Evolutionary conservation across 768 basidiomycete genomes (phyloP).

Genomic region (Neoboletus brunneissimus): DNA sequence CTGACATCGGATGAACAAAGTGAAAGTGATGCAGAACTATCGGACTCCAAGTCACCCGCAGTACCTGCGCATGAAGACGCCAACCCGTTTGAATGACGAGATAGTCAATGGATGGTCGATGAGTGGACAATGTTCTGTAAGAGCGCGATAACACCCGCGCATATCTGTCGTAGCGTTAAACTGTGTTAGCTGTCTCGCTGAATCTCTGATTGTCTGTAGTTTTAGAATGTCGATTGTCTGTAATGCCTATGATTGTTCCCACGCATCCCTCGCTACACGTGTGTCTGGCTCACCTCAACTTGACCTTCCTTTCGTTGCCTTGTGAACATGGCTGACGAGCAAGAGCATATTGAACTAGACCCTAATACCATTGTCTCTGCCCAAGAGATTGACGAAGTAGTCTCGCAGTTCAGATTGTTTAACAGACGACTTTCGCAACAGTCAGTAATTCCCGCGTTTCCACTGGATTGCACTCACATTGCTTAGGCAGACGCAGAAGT

Average conservation of each 20-base stretch:
- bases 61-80: conserved; percentile 51
- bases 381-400: conserved; percentile 31
- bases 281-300: neutral
- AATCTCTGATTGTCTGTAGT: conserved; percentile 26
- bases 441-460: conserved; percentile 12
- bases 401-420: conserved; percentile 31
- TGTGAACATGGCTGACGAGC: conserved; percentile 24
- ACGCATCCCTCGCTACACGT: conserved; percentile 20
- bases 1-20: conserved; percentile 31
- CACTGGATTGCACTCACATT: conserved; percentile 7
- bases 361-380: conserved; percentile 14
- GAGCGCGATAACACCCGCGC: conserved; percentile 22
- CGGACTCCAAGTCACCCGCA: conserved; percentile 28
- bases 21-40: conserved; percentile 39
- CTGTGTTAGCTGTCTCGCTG: conserved; percentile 29
- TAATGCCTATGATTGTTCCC: conserved; percentile 29
- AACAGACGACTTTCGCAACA: conserved; percentile 27
- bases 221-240: conserved; percentile 19
- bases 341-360: conserved; percentile 14
- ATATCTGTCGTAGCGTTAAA: conserved; percentile 25
- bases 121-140: conserved; percentile 22
- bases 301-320: neutral
- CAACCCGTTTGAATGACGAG: conserved; percentile 59
- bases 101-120: conserved; percentile 3
- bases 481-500: conserved; percentile 34